phyloP scores from a whole-genome alignment of 108 stramenopile genomes.

The Asterionellopsis glacialis region DNA sequence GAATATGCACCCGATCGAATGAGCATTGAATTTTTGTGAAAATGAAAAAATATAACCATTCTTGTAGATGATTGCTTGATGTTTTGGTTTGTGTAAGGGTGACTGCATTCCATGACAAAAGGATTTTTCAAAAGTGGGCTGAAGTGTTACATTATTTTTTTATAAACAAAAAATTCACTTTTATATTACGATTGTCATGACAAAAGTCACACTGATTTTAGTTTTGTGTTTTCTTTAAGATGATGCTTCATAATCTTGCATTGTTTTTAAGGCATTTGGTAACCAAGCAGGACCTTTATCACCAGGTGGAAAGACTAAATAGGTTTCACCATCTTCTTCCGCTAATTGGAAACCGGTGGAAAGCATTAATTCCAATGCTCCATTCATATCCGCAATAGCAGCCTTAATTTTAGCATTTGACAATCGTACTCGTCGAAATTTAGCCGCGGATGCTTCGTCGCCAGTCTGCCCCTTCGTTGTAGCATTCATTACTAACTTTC shows the following conservation, averaged over 20 bases:
- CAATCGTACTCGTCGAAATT: conserved; percentile 70
- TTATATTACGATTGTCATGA: too few species aligned
- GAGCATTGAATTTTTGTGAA: conserved; percentile 34
- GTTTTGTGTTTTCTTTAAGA: conserved; percentile 1
- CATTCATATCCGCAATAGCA: conserved; percentile 56
- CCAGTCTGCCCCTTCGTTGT: conserved; percentile 68
- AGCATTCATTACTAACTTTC: conserved; percentile 70
- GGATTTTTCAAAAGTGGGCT: too few species aligned
- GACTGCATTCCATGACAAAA: too few species aligned
- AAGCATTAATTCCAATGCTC: conserved; percentile 73
- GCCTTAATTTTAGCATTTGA: conserved; percentile 79
- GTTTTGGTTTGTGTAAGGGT: too few species aligned
- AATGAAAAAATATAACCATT: too few species aligned
- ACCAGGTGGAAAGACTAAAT: conserved; percentile 61
- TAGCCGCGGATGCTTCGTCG: conserved; percentile 42
- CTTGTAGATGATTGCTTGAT: too few species aligned
- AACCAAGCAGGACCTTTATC: conserved; percentile 45
- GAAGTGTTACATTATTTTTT: too few species aligned
- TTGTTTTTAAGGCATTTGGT: conserved; percentile 32
- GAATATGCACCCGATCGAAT: conserved; percentile 73
- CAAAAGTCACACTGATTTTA: too few species aligned
- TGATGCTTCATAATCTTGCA: conserved; percentile 49
- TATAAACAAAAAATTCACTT: too few species aligned
- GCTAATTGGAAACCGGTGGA: conserved; percentile 51
- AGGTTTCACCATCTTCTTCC: conserved; percentile 65